A percentile compares a stretch with the other conserved stretches of the same genome.
Conservation (phyloP, 805 yeast species). For the Lachancea kluyveri region DNA sequence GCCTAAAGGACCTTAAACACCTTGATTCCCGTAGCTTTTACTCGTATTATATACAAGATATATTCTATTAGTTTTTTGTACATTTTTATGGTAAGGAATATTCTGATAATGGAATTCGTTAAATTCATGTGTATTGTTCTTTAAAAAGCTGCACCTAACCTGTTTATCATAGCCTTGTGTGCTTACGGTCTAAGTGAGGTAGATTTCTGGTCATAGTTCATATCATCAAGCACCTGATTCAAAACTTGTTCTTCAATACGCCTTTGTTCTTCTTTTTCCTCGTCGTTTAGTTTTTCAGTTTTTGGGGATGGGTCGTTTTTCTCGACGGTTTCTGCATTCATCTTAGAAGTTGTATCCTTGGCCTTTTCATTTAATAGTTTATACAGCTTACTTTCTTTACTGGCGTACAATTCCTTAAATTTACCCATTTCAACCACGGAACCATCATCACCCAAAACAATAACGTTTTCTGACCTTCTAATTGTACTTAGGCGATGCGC, state of each 20-base stretch:
- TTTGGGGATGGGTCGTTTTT: no score
- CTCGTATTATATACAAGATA: no score
- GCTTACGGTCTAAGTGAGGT: constrained; percentile 10
- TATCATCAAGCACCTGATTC: constrained; percentile 10
- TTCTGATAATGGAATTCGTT: no score
- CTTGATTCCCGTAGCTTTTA: no score
- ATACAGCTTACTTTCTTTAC: constrained; percentile 36
- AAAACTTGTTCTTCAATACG: constrained; percentile 9
- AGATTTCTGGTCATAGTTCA: constrained; percentile 9
- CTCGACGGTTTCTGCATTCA: no score
- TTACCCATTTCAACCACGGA: constrained; percentile 71
- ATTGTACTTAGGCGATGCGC: constrained; percentile 94
- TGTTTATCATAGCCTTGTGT: no score
- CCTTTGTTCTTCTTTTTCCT: constrained; percentile 1
- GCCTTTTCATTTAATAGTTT: constrained; percentile 32
- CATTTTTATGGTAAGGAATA: no score
- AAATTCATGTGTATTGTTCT: no score
- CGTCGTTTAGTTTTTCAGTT: not conserved
- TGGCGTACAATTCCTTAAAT: constrained; percentile 49
- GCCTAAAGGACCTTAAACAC: no score
- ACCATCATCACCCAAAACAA: constrained; percentile 79
- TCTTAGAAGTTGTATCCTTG: constrained; percentile 1
- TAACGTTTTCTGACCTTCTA: constrained; percentile 72
- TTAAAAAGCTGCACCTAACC: no score
- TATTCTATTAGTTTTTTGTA: no score